Conservation (phyloP, 441 rosid genomes). For the Corymbia calophylla region DNA sequence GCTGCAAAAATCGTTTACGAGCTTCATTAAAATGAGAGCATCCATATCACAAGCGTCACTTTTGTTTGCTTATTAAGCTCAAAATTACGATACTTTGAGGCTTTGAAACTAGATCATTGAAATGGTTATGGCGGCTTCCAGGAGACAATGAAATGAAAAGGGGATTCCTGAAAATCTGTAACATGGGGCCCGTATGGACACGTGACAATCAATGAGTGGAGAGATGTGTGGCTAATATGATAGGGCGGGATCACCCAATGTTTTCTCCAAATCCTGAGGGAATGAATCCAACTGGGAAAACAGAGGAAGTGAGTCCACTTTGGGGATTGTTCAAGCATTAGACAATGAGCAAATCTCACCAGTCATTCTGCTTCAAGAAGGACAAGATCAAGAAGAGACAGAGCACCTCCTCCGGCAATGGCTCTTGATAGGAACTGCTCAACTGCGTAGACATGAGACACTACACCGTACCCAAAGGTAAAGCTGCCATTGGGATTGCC, state of each 20-base stretch:
- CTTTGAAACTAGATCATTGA: background rate
- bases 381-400: constrained; percentile 25
- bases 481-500: constrained; percentile 41
- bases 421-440: constrained; percentile 39
- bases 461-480: constrained; percentile 38
- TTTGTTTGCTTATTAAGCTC: no score
- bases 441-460: constrained; percentile 42
- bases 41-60: background rate
- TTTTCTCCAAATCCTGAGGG: background rate
- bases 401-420: constrained; percentile 32
- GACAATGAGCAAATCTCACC: background rate
- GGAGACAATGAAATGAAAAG: background rate
- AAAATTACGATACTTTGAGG: background rate
- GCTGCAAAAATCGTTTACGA: background rate
- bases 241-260: background rate
- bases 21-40: background rate
- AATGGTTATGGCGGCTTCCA: background rate
- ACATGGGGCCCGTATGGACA: background rate
- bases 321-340: background rate
- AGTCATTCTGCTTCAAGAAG: constrained; percentile 26
- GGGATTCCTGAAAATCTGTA: background rate
- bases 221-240: background rate
- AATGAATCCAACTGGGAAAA: background rate
- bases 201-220: background rate
- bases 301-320: background rate